phyloP scores from a whole-genome alignment of 1,284 basidiomycete genomes.

The Serendipita sp. region DNA sequence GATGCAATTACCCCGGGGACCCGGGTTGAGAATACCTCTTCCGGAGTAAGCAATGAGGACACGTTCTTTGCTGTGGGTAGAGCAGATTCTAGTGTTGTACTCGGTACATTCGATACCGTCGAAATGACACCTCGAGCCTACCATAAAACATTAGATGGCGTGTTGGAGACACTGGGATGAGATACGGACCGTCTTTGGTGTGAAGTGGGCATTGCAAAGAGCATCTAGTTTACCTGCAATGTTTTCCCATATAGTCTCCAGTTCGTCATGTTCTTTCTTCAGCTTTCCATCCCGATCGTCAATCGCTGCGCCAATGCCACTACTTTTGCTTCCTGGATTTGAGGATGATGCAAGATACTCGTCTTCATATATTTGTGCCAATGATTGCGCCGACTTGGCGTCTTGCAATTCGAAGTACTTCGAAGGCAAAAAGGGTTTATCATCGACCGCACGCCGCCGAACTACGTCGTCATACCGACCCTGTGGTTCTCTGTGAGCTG shows the following conservation, averaged over 20 bases:
- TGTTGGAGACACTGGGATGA: slow-evolving; percentile 10
- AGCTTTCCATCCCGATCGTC: slow-evolving; percentile 85
- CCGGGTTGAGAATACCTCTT: slow-evolving; percentile 69
- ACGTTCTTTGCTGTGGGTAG: slow-evolving; percentile 70
- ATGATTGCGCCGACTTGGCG: slow-evolving; percentile 70
- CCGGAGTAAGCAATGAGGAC: slow-evolving; percentile 79
- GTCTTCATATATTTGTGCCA: slow-evolving; percentile 94
- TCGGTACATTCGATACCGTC: slow-evolving; percentile 72
- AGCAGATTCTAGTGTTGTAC: slow-evolving; percentile 80
- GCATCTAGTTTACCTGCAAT: slow-evolving; percentile 88
- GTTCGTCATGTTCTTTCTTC: slow-evolving; percentile 76
- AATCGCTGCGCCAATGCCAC: slow-evolving; percentile 34
- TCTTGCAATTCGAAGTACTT: slow-evolving; percentile 83
- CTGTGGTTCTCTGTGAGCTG: slow-evolving; percentile 15
- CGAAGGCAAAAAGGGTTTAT: slow-evolving; percentile 83
- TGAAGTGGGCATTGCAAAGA: slow-evolving; percentile 87
- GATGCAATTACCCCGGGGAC: slow-evolving; percentile 39
- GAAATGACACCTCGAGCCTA: slow-evolving; percentile 86
- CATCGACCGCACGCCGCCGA: slow-evolving; percentile 61
- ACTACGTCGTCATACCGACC: slow-evolving; percentile 83
- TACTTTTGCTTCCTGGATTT: slow-evolving; percentile 44
- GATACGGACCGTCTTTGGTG: slow-evolving; percentile 72
- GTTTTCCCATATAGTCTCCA: slow-evolving; percentile 70
- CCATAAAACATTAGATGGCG: slow-evolving; percentile 9
- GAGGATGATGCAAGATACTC: slow-evolving; percentile 63